Evolutionary conservation across 2,329 filamentous ascomycete genomes (phyloP).

Genomic region (Monilinia vaccinii-corymbosi): DNA sequence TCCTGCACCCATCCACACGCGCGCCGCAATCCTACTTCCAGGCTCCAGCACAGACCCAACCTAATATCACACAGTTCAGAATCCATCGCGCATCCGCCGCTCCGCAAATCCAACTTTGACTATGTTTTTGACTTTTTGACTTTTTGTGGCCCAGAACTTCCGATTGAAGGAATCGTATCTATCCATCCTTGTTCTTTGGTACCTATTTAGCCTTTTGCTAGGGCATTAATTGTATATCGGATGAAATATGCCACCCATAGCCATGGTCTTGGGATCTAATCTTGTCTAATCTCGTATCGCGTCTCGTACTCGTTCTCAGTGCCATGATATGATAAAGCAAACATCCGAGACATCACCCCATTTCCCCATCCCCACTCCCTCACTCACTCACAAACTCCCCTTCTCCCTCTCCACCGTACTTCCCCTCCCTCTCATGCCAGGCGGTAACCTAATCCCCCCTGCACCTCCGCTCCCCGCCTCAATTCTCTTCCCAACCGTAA

Average conservation of each 20-base stretch:
- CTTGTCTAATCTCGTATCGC: background rate
- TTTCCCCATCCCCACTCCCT: no score
- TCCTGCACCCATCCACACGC: background rate
- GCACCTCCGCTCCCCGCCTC: constrained; percentile 7
- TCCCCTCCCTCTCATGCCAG: constrained; percentile 34
- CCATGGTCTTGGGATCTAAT: background rate
- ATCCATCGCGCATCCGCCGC: background rate
- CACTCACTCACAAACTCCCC: background rate
- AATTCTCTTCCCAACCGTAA: constrained; percentile 15
- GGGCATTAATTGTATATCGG: background rate
- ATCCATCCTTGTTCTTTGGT: background rate
- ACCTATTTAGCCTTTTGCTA: background rate
- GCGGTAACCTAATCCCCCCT: constrained; percentile 46
- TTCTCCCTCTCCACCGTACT: constrained; percentile 6
- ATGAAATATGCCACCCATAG: background rate
- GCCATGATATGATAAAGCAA: no score
- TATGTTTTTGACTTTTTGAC: background rate
- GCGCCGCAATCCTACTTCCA: background rate
- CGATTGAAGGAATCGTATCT: background rate
- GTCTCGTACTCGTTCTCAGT: background rate
- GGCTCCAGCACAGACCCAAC: background rate
- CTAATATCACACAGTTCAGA: background rate
- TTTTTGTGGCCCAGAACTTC: background rate
- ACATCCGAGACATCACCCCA: background rate
- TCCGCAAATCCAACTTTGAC: background rate